Evolutionary conservation across 116 monocot genomes (phyloP).

Genomic region (Trichopus zeylanicus): DNA sequence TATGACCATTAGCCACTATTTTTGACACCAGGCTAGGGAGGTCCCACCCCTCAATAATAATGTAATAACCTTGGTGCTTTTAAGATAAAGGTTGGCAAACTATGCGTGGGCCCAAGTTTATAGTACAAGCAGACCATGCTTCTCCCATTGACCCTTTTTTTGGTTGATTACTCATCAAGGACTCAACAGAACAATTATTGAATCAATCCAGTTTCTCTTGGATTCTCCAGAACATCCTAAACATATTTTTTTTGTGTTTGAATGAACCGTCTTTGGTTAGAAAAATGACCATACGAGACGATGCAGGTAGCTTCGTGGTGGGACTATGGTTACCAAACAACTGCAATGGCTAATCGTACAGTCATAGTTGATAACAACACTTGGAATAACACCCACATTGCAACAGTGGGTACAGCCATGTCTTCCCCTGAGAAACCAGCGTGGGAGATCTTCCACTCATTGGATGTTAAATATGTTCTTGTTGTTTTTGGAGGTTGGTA

Average conservation of each 20-base stretch:
- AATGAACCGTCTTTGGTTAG: not conserved
- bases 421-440: conserved; percentile 94
- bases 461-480: conserved; percentile 99
- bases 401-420: conserved; percentile 99
- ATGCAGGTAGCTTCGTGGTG: conserved; percentile 97
- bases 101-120: no score
- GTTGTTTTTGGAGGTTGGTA: conserved; percentile 86
- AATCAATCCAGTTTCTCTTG: not conserved
- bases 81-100: no score
- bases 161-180: no score
- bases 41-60: no score
- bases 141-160: no score
- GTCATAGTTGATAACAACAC: conserved; percentile 98
- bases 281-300: not conserved
- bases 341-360: conserved; percentile 96
- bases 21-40: no score
- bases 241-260: no score
- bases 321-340: conserved; percentile 99
- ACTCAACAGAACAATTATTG: no score
- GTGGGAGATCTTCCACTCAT: conserved; percentile 86
- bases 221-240: not conserved
- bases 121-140: no score
- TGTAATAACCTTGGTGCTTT: no score
- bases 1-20: no score
- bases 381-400: conserved; percentile 99